phyloP scores from a whole-genome alignment of 179 eudicot species.

The Camellia oleifera region DNA sequence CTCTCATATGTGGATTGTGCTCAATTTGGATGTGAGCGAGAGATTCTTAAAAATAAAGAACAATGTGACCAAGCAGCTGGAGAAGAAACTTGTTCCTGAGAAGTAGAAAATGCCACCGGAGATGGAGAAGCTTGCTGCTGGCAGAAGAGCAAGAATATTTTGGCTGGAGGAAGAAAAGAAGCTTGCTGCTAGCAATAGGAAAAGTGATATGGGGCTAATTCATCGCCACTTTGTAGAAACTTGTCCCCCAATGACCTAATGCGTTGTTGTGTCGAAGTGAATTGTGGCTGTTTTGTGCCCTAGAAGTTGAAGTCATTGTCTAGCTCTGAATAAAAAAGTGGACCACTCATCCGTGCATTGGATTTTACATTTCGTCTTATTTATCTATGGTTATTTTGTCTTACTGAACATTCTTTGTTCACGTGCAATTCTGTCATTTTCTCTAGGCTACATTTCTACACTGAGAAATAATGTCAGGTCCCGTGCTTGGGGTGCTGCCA shows the following conservation, averaged over 20 bases:
- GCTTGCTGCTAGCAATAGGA: no score
- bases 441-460: slow-evolving; percentile 78
- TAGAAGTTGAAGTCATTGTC: not conserved
- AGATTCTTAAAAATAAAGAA: no score
- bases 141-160: no score
- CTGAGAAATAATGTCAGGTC: slow-evolving; percentile 96
- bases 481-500: slow-evolving; percentile 99
- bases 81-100: no score
- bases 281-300: not conserved
- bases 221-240: no score
- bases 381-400: not conserved
- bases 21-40: no score
- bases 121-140: no score
- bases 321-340: not conserved
- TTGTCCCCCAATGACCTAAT: not conserved
- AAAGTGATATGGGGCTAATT: no score
- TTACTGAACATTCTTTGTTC: not conserved
- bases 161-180: no score
- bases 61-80: no score
- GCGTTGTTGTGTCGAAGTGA: not conserved
- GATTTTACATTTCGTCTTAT: not conserved
- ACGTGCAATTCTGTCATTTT: not conserved
- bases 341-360: not conserved
- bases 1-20: no score
- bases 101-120: no score